Conservation (phyloP, 305 asterid genomes). For the Fraxinus angustifolia region DNA sequence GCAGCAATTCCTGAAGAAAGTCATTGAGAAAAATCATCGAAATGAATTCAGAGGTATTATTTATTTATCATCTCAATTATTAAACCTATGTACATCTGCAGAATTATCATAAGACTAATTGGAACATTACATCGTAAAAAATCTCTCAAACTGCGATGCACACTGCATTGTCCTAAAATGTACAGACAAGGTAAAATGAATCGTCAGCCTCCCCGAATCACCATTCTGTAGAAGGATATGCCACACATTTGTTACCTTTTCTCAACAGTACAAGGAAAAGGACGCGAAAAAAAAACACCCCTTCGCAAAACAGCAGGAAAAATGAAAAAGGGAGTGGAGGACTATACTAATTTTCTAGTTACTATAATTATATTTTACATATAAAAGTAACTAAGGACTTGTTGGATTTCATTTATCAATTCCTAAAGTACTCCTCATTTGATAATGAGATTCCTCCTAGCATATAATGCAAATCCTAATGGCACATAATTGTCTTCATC, state of each 20-base stretch:
- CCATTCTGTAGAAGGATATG: background rate
- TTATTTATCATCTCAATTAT: background rate
- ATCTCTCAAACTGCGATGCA: background rate
- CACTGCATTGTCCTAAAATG: background rate
- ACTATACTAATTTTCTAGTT: background rate
- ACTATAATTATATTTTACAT: background rate
- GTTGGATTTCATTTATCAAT: background rate
- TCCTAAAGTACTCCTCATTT: background rate
- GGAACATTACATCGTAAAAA: background rate
- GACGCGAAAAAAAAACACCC: background rate
- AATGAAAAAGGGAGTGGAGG: background rate
- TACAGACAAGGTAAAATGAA: background rate
- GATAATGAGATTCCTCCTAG: background rate
- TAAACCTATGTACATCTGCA: background rate
- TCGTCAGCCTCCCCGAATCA: background rate
- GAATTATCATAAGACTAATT: background rate
- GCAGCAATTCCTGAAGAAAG: constrained; percentile 57
- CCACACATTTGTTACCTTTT: background rate
- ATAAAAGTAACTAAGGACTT: background rate
- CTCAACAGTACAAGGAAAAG: background rate
- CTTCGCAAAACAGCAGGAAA: background rate
- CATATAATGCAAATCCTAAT: background rate
- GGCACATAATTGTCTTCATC: background rate
- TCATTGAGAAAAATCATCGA: constrained; percentile 3
- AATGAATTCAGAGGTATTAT: background rate